These are phyloP conservation scores for Zizania latifolia DNA, from an alignment of 176 grass and related monocot genomes.

Conservation along the genomic window DNA sequence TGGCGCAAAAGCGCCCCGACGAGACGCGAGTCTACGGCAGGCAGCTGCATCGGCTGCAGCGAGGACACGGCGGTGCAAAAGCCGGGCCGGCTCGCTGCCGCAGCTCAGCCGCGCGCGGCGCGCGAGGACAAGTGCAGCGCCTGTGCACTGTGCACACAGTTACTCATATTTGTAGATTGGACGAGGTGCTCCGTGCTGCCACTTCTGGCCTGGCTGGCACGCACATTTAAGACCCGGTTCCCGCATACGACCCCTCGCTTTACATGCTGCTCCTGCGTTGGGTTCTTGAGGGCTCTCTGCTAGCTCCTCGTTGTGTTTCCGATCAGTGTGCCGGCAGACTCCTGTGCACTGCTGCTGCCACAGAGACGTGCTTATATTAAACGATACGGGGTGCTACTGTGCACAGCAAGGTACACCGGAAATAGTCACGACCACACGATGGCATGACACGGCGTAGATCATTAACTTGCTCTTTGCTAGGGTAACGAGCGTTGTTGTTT, in stretches of 20 bases:
- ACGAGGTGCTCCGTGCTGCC: slow-evolving; percentile 33
- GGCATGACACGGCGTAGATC: too few relatives aligned
- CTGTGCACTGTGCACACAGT: neutral
- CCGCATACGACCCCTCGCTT: slow-evolving; percentile 12
- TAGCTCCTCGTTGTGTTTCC: too few relatives aligned
- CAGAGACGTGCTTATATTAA: too few relatives aligned
- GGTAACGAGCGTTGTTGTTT: too few relatives aligned
- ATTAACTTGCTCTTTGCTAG: too few relatives aligned
- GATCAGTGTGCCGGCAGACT: too few relatives aligned
- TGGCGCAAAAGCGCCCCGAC: neutral
- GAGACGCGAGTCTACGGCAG: neutral
- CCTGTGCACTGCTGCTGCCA: too few relatives aligned
- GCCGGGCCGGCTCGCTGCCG: too few relatives aligned
- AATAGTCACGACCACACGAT: too few relatives aligned
- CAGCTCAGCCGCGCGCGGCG: neutral
- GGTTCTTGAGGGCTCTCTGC: neutral
- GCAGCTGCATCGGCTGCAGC: slow-evolving; percentile 4
- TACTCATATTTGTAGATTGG: slow-evolving; percentile 15
- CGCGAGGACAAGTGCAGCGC: neutral
- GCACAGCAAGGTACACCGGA: too few relatives aligned
- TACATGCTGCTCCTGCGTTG: neutral
- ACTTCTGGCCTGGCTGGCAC: slow-evolving; percentile 51
- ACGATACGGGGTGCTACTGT: too few relatives aligned
- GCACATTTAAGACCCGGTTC: slow-evolving; percentile 14
- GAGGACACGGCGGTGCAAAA: neutral